Evolutionary conservation across 1,284 basidiomycete species (phyloP).

Genomic region (Heterobasidion irregulare): DNA sequence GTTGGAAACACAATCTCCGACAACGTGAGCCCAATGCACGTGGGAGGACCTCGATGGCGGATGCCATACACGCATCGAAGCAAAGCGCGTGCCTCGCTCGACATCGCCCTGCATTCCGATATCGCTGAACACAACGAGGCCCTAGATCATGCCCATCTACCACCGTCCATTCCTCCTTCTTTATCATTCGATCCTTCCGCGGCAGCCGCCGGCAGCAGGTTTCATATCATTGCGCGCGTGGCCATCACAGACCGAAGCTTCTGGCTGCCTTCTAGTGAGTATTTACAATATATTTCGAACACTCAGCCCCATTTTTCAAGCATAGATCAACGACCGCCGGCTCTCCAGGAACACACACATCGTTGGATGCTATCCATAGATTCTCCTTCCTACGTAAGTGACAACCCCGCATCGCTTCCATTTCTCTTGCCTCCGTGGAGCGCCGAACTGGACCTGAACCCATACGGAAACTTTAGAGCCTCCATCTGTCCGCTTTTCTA

Average conservation of each 20-base stretch:
- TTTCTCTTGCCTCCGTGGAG: neutral
- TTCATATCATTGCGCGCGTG: conserved; percentile 59
- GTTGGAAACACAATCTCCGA: neutral
- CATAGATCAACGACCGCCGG: conserved; percentile 30
- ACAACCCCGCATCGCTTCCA: neutral
- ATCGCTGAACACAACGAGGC: conserved; percentile 7
- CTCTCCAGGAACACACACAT: conserved; percentile 39
- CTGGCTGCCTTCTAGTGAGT: conserved; percentile 48
- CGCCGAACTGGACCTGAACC: neutral
- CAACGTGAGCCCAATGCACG: neutral
- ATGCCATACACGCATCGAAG: conserved; percentile 41
- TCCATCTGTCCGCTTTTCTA: conserved; percentile 47
- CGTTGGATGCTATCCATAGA: conserved; percentile 66
- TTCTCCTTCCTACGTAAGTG: conserved; percentile 61
- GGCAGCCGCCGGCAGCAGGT: conserved; percentile 35
- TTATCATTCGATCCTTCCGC: neutral
- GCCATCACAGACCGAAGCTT: conserved; percentile 56
- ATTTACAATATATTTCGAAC: conserved; percentile 1
- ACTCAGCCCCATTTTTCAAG: neutral
- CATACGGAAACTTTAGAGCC: conserved; percentile 26
- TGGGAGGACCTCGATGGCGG: conserved; percentile 18
- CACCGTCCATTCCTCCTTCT: neutral
- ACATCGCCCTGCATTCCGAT: conserved; percentile 16
- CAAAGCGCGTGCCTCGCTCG: conserved; percentile 26
- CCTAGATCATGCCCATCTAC: neutral